Evolutionary conservation across 768 basidiomycete species (phyloP).

Genomic region (Rhodosporidiobolus odoratus): DNA sequence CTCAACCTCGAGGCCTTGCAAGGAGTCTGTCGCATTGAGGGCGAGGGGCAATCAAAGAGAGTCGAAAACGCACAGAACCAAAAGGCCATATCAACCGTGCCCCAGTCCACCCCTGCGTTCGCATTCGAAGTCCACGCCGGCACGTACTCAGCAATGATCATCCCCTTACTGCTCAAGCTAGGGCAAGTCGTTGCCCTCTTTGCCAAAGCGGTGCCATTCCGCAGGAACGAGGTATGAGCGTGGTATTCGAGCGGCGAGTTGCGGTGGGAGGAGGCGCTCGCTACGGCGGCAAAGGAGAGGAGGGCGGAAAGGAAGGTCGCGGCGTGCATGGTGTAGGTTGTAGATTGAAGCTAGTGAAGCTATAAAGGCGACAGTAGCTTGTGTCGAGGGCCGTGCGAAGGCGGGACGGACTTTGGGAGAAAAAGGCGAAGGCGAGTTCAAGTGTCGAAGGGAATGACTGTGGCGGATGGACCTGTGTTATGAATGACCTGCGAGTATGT

Average conservation of each 20-base stretch:
- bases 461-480: too few relatives aligned
- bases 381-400: not conserved
- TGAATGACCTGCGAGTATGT: too few relatives aligned
- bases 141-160: constrained; percentile 14
- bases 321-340: too few relatives aligned
- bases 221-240: not conserved
- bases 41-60: not conserved
- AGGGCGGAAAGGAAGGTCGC: not conserved
- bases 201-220: not conserved
- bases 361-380: too few relatives aligned
- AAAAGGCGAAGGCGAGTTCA: not conserved
- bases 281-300: not conserved
- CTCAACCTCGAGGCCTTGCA: not conserved
- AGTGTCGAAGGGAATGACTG: not conserved
- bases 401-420: too few relatives aligned
- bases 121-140: constrained; percentile 13
- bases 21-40: too few relatives aligned
- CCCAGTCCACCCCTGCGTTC: constrained; percentile 7
- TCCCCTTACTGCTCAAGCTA: not conserved
- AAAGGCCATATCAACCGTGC: constrained; percentile 8
- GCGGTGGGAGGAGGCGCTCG: not conserved
- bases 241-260: not conserved
- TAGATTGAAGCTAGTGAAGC: not conserved
- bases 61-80: constrained; percentile 26
- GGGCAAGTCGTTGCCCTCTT: not conserved